Evolutionary conservation across 2,329 filamentous ascomycete genomes (phyloP).

Genomic region (Myriosclerotinia scirpicola): DNA sequence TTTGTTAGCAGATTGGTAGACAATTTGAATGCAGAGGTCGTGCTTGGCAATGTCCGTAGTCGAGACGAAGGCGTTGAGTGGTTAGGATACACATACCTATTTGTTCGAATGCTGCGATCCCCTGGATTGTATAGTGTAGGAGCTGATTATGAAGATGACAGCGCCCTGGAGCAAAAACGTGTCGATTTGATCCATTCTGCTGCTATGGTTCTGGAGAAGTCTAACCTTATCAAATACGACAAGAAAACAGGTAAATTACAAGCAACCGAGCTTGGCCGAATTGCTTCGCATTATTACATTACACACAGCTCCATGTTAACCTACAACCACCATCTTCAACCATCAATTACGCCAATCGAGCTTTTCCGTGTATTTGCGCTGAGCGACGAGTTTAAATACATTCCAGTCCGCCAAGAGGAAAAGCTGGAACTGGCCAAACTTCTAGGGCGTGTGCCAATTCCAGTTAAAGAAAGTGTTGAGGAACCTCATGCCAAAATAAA

Average conservation of each 20-base stretch:
- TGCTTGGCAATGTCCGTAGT: conserved; percentile 86
- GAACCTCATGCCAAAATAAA: conserved; percentile 98
- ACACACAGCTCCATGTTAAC: conserved; percentile 94
- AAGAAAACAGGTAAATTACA: conserved; percentile 87
- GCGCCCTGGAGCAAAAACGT: conserved; percentile 88
- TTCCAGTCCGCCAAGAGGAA: conserved; percentile 95
- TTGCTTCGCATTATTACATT: conserved; percentile 98
- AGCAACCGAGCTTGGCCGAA: conserved; percentile 88
- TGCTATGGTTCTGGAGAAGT: conserved; percentile 80
- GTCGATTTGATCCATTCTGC: conserved; percentile 98
- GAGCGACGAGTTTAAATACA: conserved; percentile 98
- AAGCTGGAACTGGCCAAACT: conserved; percentile 95
- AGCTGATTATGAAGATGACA: conserved; percentile 91
- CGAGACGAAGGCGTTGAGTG: conserved; percentile 98
- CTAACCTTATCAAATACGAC: conserved; percentile 90
- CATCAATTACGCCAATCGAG: conserved; percentile 89
- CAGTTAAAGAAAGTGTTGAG: conserved; percentile 96
- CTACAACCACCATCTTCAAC: conserved; percentile 93
- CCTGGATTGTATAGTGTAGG: conserved; percentile 95
- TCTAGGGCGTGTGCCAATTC: conserved; percentile 84
- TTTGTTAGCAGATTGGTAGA: conserved; percentile 90
- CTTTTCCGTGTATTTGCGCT: conserved; percentile 95
- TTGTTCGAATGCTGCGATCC: conserved; percentile 94
- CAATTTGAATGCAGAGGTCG: conserved; percentile 94
- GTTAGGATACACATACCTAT: conserved; percentile 97